These are phyloP conservation scores for Ceratocystis huliohia DNA, from an alignment of 2,329 filamentous ascomycete genomes.

Conservation along the genomic window DNA sequence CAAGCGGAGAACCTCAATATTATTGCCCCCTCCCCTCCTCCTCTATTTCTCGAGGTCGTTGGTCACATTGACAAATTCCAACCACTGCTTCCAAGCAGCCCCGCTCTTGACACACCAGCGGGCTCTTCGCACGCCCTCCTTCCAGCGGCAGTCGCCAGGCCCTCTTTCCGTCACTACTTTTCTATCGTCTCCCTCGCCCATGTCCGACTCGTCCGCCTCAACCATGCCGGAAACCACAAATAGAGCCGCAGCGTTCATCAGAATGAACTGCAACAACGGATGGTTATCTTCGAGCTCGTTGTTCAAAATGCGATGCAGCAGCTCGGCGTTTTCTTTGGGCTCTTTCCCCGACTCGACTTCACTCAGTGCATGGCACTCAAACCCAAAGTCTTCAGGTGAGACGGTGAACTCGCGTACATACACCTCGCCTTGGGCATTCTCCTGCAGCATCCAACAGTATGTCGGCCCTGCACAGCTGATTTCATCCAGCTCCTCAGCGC, in stretches of 20 bases:
- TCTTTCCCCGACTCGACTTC: conserved; percentile 76
- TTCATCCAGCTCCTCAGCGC: conserved; percentile 89
- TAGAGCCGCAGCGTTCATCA: conserved; percentile 84
- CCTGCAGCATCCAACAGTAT: conserved; percentile 69
- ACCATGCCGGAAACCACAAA: conserved; percentile 78
- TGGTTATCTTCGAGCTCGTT: conserved; percentile 63
- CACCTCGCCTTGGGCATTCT: conserved; percentile 32
- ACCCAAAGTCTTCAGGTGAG: conserved; percentile 74
- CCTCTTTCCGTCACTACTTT: conserved; percentile 70
- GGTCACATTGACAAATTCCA: conserved; percentile 70
- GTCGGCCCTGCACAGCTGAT: conserved; percentile 82
- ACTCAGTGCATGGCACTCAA: conserved; percentile 58
- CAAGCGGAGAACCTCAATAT: too few relatives aligned
- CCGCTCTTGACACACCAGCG: conserved; percentile 81
- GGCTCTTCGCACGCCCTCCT: conserved; percentile 79
- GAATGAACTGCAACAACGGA: conserved; percentile 81
- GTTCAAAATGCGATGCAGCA: conserved; percentile 62
- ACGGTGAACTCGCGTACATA: conserved; percentile 65
- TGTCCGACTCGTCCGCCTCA: conserved; percentile 65
- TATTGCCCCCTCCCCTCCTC: too few relatives aligned
- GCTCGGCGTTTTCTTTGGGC: conserved; percentile 75
- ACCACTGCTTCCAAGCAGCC: conserved; percentile 71
- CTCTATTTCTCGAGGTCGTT: conserved; percentile 36
- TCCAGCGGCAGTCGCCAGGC: conserved; percentile 81
- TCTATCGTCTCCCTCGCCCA: conserved; percentile 71